Percentiles rank a stretch among this genome's conserved stretches.
Evolutionary conservation across 805 yeast species (phyloP).

Genomic region (Priceomyces fermenticarens): DNA sequence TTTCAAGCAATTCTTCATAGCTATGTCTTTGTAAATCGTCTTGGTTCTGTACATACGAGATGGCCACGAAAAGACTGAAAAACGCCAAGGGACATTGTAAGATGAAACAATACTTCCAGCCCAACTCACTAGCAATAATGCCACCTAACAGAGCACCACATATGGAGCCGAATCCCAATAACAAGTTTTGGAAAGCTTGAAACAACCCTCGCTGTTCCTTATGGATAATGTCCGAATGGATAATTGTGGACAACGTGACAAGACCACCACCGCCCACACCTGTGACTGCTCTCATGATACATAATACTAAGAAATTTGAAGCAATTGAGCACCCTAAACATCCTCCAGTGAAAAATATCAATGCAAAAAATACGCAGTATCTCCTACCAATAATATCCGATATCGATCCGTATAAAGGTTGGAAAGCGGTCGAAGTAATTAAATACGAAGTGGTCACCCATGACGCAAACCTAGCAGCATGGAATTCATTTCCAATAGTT

Average conservation of each 20-base stretch:
- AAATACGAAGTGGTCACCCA: conserved; percentile 44
- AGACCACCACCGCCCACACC: conserved; percentile 45
- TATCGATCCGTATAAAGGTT: conserved; percentile 40
- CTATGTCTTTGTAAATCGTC: conserved; percentile 13
- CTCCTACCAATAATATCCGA: conserved; percentile 38
- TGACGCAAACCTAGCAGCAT: conserved; percentile 32
- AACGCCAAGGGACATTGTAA: conserved; percentile 52
- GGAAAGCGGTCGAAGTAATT: conserved; percentile 39
- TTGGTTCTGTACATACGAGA: conserved; percentile 25
- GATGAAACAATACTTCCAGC: conserved; percentile 67
- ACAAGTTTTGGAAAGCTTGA: conserved; percentile 38
- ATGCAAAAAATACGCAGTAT: conserved; percentile 32
- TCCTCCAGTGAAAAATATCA: conserved; percentile 28
- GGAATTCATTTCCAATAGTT: conserved; percentile 41
- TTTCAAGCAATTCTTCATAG: conserved; percentile 9
- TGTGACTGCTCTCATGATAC: conserved; percentile 33
- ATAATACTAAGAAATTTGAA: conserved; percentile 20
- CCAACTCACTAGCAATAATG: conserved; percentile 44
- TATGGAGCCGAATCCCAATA: conserved; percentile 48
- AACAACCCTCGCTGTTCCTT: conserved; percentile 35
- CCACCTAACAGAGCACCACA: conserved; percentile 70
- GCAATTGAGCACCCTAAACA: conserved; percentile 36
- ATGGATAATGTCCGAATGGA: conserved; percentile 37
- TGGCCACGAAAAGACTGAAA: conserved; percentile 33
- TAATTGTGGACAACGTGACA: conserved; percentile 33